Evolutionary conservation across 805 yeast species (phyloP).

Genomic region (Pichia occidentalis): DNA sequence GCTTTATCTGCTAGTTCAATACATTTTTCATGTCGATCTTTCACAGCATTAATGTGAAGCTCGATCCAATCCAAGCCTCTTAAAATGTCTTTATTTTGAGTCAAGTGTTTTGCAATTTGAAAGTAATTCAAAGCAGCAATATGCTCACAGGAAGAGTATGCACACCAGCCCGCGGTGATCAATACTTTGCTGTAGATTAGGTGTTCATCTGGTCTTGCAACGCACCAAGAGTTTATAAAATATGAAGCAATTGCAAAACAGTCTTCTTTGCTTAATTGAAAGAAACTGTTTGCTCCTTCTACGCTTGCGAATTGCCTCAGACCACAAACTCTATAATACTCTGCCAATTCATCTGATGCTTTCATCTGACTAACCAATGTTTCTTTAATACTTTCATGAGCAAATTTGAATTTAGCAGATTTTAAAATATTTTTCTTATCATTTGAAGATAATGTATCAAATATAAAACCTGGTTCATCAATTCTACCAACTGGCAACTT

Average conservation of each 20-base stretch:
- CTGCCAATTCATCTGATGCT: constrained; percentile 23
- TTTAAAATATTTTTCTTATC: constrained; percentile 32
- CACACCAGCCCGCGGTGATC: constrained; percentile 38
- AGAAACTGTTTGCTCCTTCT: constrained; percentile 4
- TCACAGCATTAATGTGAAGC: constrained; percentile 28
- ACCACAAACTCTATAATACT: constrained; percentile 36
- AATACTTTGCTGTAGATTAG: constrained; percentile 33
- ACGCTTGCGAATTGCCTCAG: constrained; percentile 31
- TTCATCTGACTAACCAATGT: constrained; percentile 28
- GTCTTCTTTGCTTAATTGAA: constrained; percentile 5
- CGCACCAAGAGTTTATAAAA: constrained; percentile 31
- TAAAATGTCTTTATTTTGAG: constrained; percentile 18
- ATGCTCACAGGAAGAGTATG: constrained; percentile 39
- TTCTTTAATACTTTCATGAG: constrained; percentile 36
- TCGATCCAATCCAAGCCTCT: constrained; percentile 28
- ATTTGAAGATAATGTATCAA: constrained; percentile 20
- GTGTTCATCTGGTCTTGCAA: constrained; percentile 32
- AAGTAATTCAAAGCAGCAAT: constrained; percentile 36
- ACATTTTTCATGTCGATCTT: constrained; percentile 31
- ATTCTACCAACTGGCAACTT: constrained; percentile 41
- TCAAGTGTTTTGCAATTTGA: constrained; percentile 29
- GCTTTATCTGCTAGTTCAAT: constrained; percentile 32
- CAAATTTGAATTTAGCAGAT: constrained; percentile 33
- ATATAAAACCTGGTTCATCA: constrained; percentile 16
- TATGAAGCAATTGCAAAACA: constrained; percentile 37